Evolutionary conservation across 1,284 basidiomycete genomes (phyloP).

Genomic region (Cryptococcus amylolentus): DNA sequence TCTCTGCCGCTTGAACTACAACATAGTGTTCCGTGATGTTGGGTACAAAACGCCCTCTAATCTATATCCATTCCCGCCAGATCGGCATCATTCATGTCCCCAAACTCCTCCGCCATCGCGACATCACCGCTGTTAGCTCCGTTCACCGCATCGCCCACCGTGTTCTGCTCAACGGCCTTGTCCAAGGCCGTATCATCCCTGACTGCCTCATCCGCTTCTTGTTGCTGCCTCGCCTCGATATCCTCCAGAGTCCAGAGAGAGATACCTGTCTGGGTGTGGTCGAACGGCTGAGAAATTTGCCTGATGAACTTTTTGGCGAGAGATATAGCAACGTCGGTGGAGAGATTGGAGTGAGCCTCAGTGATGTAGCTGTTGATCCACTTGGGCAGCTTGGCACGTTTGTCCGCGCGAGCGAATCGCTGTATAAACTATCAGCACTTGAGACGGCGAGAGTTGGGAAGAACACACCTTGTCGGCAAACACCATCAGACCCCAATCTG

Average conservation of each 20-base stretch:
- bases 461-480: conserved; percentile 89
- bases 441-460: conserved; percentile 3
- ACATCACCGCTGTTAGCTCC: too few species aligned
- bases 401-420: conserved; percentile 96
- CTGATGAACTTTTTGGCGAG: conserved; percentile 96
- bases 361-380: conserved; percentile 99
- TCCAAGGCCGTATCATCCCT: conserved; percentile 13
- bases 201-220: conserved; percentile 40
- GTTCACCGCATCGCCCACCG: too few species aligned
- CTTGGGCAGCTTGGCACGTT: conserved; percentile 91
- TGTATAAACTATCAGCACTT: conserved; percentile 39
- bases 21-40: too few species aligned
- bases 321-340: conserved; percentile 97
- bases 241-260: conserved; percentile 77
- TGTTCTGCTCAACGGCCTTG: too few species aligned
- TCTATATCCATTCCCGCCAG: too few species aligned
- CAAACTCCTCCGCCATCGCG: too few species aligned
- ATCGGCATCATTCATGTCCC: too few species aligned
- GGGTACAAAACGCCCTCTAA: too few species aligned
- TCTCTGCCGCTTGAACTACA: too few species aligned
- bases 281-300: conserved; percentile 93
- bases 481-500: conserved; percentile 99
- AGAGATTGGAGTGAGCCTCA: conserved; percentile 93
- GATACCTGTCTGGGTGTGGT: conserved; percentile 90
- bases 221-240: conserved; percentile 43